These are phyloP conservation scores for Cladosporium sp. DNA, from an alignment of 2,329 filamentous ascomycete genomes.

Conservation along the genomic window DNA sequence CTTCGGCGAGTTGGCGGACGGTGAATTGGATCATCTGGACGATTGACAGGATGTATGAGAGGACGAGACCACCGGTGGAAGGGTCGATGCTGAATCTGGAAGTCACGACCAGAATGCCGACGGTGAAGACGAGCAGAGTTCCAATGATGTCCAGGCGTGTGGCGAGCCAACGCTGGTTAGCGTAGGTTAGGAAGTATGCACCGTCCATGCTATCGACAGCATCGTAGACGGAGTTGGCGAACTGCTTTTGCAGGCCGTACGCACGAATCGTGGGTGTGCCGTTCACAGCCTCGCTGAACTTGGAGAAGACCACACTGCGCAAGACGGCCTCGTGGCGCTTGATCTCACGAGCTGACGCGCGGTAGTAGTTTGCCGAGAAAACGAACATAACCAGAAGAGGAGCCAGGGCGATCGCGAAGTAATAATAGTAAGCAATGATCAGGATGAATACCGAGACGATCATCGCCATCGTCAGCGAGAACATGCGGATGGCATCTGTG, in stretches of 20 bases:
- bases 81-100: conserved; percentile 83
- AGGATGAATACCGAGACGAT: conserved; percentile 82
- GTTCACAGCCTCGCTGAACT: conserved; percentile 84
- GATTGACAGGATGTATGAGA: conserved; percentile 90
- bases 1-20: conserved; percentile 87
- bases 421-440: conserved; percentile 94
- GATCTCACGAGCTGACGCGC: conserved; percentile 86
- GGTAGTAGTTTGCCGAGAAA: conserved; percentile 82
- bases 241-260: conserved; percentile 78
- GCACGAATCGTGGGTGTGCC: conserved; percentile 85
- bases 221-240: conserved; percentile 66
- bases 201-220: conserved; percentile 89
- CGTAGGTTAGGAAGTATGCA: conserved; percentile 92
- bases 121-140: conserved; percentile 80
- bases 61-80: conserved; percentile 80
- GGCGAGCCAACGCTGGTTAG: conserved; percentile 92
- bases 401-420: conserved; percentile 70
- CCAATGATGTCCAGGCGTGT: conserved; percentile 82
- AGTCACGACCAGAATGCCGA: conserved; percentile 87
- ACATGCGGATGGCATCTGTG: conserved; percentile 88
- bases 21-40: conserved; percentile 97
- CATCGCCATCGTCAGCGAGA: conserved; percentile 79
- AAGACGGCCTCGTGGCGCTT: conserved; percentile 92
- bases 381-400: conserved; percentile 76
- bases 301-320: conserved; percentile 83